Evolutionary conservation across 306 rosid species (phyloP).

Genomic region (Castanospermum australe): DNA sequence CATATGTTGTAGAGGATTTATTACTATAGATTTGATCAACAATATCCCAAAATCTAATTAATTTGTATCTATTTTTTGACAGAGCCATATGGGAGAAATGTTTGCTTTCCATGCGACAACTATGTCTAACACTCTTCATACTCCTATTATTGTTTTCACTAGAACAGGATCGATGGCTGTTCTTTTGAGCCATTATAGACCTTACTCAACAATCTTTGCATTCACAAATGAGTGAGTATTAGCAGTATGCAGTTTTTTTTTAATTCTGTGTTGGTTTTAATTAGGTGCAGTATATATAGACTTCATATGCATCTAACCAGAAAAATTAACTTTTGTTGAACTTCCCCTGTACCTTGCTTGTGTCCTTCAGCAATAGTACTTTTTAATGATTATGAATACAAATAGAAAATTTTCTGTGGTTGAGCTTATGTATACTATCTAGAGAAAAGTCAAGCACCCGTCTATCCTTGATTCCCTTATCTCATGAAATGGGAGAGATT

Average conservation of each 20-base stretch:
- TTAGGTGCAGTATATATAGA: background rate
- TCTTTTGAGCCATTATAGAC: conserved; percentile 85
- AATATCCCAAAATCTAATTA: conserved; percentile 15
- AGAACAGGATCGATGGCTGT: conserved; percentile 96
- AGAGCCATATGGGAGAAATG: conserved; percentile 90
- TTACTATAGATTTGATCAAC: conserved; percentile 1
- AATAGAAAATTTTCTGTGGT: background rate
- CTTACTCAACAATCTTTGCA: conserved; percentile 89
- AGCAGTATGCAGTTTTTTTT: background rate
- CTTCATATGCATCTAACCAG: background rate
- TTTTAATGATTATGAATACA: conserved; percentile 2
- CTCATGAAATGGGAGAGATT: background rate
- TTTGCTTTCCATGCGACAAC: conserved; percentile 91
- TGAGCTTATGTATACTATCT: background rate
- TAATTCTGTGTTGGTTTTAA: background rate
- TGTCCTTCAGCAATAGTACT: background rate
- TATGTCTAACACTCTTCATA: conserved; percentile 80
- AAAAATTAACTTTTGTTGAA: background rate
- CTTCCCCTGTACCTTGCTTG: conserved; percentile 6
- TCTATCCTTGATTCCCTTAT: background rate
- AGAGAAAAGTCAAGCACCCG: conserved; percentile 6
- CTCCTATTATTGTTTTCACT: conserved; percentile 87
- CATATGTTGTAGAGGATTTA: background rate
- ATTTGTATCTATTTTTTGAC: conserved; percentile 36
- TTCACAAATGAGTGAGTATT: conserved; percentile 91